A percentile compares a stretch with the other conserved stretches of the same genome.
phyloP scores from a whole-genome alignment of 495 filamentous ascomycete species.

The Lasiosphaeria hispida region DNA sequence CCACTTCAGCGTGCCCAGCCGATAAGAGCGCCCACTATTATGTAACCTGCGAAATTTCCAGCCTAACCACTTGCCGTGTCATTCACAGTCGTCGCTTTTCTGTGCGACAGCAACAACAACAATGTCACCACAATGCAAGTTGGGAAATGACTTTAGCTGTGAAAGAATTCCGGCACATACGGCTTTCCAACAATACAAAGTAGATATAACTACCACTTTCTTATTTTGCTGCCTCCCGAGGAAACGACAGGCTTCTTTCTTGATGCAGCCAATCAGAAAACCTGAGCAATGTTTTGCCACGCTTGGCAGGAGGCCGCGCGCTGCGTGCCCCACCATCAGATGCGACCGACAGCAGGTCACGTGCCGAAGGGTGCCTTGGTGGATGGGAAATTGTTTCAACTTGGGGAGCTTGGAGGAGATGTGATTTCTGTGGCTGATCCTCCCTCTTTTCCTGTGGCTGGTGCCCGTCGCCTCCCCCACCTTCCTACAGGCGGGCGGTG shows the following conservation, averaged over 20 bases:
- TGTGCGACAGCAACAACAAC: too few species aligned
- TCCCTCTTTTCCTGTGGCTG: background rate
- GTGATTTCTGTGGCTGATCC: background rate
- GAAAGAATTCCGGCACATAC: too few species aligned
- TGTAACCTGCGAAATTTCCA: slow-evolving; percentile 16
- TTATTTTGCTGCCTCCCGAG: too few species aligned
- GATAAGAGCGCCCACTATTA: slow-evolving; percentile 25
- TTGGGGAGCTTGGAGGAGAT: too few species aligned
- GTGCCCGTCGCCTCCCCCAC: background rate
- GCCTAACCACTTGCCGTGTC: background rate
- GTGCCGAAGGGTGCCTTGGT: too few species aligned
- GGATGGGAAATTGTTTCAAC: too few species aligned
- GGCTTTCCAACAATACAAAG: too few species aligned
- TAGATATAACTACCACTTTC: background rate
- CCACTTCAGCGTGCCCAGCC: slow-evolving; percentile 7
- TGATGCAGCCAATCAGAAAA: background rate
- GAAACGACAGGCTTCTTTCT: background rate
- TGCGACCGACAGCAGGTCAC: too few species aligned
- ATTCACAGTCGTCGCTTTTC: too few species aligned
- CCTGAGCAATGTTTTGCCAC: slow-evolving; percentile 1
- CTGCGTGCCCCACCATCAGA: too few species aligned
- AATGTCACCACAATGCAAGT: too few species aligned
- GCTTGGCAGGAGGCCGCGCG: background rate
- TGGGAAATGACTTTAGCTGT: too few species aligned
- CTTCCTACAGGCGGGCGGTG: background rate